A percentile compares a stretch with the other conserved stretches of the same genome.
Conservation (phyloP, 164 flowering plant genomes). For the Annona cherimola region DNA sequence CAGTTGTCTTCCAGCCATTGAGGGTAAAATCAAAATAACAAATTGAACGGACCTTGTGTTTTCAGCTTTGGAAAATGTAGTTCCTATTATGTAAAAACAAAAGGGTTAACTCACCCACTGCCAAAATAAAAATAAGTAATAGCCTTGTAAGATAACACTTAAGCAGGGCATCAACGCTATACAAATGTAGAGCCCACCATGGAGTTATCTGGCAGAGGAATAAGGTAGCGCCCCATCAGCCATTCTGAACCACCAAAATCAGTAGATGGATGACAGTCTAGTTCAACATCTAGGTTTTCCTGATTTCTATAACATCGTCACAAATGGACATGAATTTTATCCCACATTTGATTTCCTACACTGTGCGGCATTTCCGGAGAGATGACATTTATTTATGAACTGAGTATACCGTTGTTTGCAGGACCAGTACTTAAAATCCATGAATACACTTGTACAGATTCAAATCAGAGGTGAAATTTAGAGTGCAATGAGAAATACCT, state of each 20-base stretch:
- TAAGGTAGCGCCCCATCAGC: not conserved
- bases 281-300: not conserved
- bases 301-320: not conserved
- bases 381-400: not conserved
- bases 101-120: no score
- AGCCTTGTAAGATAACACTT: not conserved
- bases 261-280: not conserved
- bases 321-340: not conserved
- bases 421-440: not conserved
- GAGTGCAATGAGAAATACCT: slow-evolving; percentile 42
- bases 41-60: not conserved
- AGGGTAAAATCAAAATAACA: not conserved
- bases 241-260: not conserved
- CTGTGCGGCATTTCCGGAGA: not conserved
- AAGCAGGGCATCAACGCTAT: not conserved
- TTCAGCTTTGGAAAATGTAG: not conserved
- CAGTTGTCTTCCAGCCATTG: not conserved
- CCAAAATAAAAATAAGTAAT: no score
- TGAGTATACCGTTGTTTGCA: not conserved
- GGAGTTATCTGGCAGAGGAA: not conserved
- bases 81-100: no score
- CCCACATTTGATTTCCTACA: not conserved
- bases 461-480: not conserved
- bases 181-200: not conserved
- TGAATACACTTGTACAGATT: not conserved